Conservation (phyloP, 176 grass and related monocot genomes). For the Aegilops sharonensis region DNA sequence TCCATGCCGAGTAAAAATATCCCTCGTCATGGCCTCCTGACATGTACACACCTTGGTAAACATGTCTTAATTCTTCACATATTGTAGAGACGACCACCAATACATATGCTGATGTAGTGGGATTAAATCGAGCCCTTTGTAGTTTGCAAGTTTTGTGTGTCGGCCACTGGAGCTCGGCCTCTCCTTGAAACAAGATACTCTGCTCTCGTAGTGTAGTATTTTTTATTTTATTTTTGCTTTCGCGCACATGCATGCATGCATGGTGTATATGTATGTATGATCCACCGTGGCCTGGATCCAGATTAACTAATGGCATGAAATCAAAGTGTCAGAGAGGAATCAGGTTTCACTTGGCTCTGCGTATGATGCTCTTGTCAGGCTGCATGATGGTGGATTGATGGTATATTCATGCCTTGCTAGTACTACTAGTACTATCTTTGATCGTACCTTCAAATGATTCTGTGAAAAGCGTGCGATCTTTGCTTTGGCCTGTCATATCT, state of each 20-base stretch:
- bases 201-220: background rate
- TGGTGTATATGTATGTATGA: background rate
- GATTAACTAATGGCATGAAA: slow-evolving; percentile 10
- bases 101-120: background rate
- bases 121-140: background rate
- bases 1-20: too few species aligned
- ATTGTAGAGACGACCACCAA: background rate
- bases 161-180: slow-evolving; percentile 37
- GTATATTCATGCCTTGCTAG: slow-evolving; percentile 9
- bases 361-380: background rate
- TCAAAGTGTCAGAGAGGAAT: background rate
- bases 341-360: background rate
- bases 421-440: background rate
- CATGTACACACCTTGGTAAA: too few species aligned
- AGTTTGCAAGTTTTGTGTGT: slow-evolving; percentile 40
- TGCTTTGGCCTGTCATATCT: slow-evolving; percentile 18
- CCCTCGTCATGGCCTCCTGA: too few species aligned
- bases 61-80: too few species aligned
- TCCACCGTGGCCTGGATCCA: background rate
- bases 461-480: slow-evolving; percentile 15
- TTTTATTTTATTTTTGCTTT: background rate
- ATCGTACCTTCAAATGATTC: slow-evolving; percentile 14
- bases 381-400: background rate
- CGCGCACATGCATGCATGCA: background rate
- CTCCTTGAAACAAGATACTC: background rate